Evolutionary conservation across 2,329 filamentous ascomycete genomes (phyloP).

Genomic region (Diaporthe sp.): DNA sequence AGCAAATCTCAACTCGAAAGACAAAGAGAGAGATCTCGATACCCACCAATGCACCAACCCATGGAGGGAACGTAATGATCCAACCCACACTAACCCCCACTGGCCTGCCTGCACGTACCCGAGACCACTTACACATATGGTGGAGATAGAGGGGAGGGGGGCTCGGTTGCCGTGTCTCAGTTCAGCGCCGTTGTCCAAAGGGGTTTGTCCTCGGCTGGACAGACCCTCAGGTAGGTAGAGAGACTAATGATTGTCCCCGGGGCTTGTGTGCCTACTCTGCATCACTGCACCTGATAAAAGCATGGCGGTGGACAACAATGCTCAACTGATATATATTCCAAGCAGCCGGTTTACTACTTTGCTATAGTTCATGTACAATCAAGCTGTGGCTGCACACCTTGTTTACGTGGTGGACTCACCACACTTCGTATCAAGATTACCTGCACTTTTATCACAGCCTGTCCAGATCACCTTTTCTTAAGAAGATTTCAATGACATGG

Average conservation of each 20-base stretch:
- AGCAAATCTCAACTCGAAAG: constrained; percentile 13
- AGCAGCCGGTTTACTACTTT: not conserved
- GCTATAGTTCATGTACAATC: not conserved
- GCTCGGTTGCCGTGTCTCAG: not conserved
- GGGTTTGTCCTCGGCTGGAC: not conserved
- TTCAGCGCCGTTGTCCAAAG: not conserved
- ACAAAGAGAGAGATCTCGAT: not conserved
- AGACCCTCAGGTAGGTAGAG: not conserved
- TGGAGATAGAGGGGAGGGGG: not conserved
- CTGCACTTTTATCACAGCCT: too few relatives aligned
- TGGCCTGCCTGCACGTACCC: not conserved
- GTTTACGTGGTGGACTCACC: too few relatives aligned
- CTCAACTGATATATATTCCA: not conserved
- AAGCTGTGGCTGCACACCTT: not conserved
- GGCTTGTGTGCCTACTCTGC: not conserved
- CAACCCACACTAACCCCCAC: not conserved
- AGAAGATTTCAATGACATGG: not conserved
- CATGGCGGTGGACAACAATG: not conserved
- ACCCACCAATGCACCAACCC: not conserved
- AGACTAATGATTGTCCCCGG: too few relatives aligned
- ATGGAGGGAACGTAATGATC: not conserved
- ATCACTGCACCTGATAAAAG: not conserved
- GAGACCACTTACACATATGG: not conserved
- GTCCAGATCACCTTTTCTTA: not conserved
- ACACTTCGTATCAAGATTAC: not conserved